Evolutionary conservation across 768 basidiomycete genomes (phyloP).

Genomic region (Russula griseocarnosa): DNA sequence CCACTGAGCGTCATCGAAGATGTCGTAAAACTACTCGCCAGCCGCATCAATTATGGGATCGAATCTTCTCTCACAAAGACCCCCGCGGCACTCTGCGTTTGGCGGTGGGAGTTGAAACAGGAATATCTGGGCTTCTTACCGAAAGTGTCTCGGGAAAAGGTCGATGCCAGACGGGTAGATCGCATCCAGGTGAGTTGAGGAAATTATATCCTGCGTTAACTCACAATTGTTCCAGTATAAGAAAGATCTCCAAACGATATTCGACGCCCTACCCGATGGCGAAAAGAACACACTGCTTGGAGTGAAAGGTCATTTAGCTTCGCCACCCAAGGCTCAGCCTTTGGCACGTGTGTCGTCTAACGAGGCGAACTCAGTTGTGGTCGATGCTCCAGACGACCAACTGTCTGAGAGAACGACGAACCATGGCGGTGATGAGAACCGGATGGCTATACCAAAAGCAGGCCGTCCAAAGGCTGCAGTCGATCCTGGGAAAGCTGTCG

Average conservation of each 20-base stretch:
- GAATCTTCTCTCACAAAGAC: constrained; percentile 50
- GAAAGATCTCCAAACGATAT: constrained; percentile 49
- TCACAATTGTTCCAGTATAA: constrained; percentile 47
- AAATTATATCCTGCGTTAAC: background rate
- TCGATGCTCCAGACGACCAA: constrained; percentile 6
- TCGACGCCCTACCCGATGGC: constrained; percentile 53
- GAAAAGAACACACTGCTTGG: constrained; percentile 56
- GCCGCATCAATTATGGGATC: constrained; percentile 78
- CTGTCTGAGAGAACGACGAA: constrained; percentile 33
- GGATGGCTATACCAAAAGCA: constrained; percentile 30
- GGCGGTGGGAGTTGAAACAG: constrained; percentile 83
- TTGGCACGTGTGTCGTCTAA: constrained; percentile 22
- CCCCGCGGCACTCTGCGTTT: constrained; percentile 64
- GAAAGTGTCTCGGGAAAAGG: constrained; percentile 59
- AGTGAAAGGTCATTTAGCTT: constrained; percentile 39
- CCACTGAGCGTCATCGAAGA: constrained; percentile 52
- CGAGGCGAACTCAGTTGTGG: constrained; percentile 1
- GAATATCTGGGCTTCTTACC: constrained; percentile 60
- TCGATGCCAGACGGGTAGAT: constrained; percentile 57
- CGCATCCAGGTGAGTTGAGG: constrained; percentile 52
- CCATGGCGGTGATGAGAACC: constrained; percentile 39
- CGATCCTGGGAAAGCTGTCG: constrained; percentile 57
- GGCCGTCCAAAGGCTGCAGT: constrained; percentile 47
- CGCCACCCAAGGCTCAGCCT: constrained; percentile 17
- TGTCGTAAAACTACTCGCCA: constrained; percentile 58